Evolutionary conservation across 2,329 filamentous ascomycete genomes (phyloP).

Genomic region (Hypoxylon sp.): DNA sequence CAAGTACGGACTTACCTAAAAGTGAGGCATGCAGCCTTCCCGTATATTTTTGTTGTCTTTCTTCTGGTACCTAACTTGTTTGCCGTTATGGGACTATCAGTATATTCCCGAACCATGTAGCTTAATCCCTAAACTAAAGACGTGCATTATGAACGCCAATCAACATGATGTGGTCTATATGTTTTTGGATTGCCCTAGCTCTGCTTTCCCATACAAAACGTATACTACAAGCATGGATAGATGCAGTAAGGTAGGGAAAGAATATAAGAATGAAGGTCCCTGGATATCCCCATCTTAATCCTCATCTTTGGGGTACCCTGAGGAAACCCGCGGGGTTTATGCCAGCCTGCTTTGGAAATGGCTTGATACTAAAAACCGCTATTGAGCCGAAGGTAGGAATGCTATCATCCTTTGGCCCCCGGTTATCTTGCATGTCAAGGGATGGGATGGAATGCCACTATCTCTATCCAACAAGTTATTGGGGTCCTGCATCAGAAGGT

Average conservation of each 20-base stretch:
- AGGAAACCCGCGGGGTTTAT: slow-evolving; percentile 33
- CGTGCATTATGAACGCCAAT: slow-evolving; percentile 21
- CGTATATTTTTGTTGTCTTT: slow-evolving; percentile 30
- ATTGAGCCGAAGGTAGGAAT: slow-evolving; percentile 36
- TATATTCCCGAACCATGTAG: slow-evolving; percentile 38
- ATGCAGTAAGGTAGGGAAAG: slow-evolving; percentile 30
- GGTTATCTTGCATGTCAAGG: slow-evolving; percentile 41
- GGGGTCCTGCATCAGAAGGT: slow-evolving; percentile 26
- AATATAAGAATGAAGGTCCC: slow-evolving; percentile 16
- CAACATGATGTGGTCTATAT: slow-evolving; percentile 38
- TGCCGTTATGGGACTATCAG: slow-evolving; percentile 35
- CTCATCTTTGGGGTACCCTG: slow-evolving; percentile 28
- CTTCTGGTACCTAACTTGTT: slow-evolving; percentile 34
- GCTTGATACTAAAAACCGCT: slow-evolving; percentile 33
- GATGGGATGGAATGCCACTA: slow-evolving; percentile 42
- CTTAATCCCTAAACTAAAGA: slow-evolving; percentile 26
- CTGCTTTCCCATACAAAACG: slow-evolving; percentile 24
- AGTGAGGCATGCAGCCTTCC: slow-evolving; percentile 31
- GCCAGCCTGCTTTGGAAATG: slow-evolving; percentile 26
- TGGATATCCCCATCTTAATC: slow-evolving; percentile 16
- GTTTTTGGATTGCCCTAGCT: slow-evolving; percentile 17
- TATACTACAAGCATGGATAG: slow-evolving; percentile 12
- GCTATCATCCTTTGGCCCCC: slow-evolving; percentile 29
- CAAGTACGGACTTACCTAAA: slow-evolving; percentile 30
- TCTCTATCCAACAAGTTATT: slow-evolving; percentile 33